Conservation (phyloP, 805 yeast species). For the Saturnispora dispora region DNA sequence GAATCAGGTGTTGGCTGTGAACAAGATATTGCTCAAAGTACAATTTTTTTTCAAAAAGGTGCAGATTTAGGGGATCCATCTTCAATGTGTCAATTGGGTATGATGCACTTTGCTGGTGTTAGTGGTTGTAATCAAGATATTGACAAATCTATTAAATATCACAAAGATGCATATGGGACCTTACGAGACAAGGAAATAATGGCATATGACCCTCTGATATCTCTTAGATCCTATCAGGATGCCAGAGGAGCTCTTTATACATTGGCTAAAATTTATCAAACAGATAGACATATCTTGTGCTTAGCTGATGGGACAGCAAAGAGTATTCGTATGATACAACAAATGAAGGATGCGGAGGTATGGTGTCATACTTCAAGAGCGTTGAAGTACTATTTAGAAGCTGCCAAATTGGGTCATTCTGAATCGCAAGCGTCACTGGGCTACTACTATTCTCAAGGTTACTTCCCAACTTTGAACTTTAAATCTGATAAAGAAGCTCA, state of each 20-base stretch:
- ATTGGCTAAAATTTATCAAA: slow-evolving; percentile 29
- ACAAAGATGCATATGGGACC: slow-evolving; percentile 22
- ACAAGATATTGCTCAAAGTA: slow-evolving; percentile 37
- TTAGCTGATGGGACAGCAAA: slow-evolving; percentile 22
- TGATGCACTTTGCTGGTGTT: slow-evolving; percentile 43
- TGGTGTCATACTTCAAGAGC: slow-evolving; percentile 34
- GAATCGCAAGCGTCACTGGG: slow-evolving; percentile 67
- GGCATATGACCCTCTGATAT: slow-evolving; percentile 27
- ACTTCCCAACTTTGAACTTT: slow-evolving; percentile 26
- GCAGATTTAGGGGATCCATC: slow-evolving; percentile 54
- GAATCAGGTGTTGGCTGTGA: slow-evolving; percentile 55
- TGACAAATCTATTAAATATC: slow-evolving; percentile 22
- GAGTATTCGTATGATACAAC: slow-evolving; percentile 25
- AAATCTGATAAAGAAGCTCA: slow-evolving; percentile 26
- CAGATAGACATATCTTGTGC: slow-evolving; percentile 26
- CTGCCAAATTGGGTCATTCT: slow-evolving; percentile 52
- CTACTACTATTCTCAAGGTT: slow-evolving; percentile 63
- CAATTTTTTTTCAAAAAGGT: slow-evolving; percentile 47
- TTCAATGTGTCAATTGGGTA: slow-evolving; percentile 69
- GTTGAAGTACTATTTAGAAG: slow-evolving; percentile 43
- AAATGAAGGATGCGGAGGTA: slow-evolving; percentile 26
- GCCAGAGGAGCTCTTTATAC: slow-evolving; percentile 29
- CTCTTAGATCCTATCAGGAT: slow-evolving; percentile 27
- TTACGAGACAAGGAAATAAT: slow-evolving; percentile 19
- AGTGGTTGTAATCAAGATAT: slow-evolving; percentile 24